phyloP scores from a whole-genome alignment of 192 early-diverging fungal genomes.

The Haplosporangium gracile region DNA sequence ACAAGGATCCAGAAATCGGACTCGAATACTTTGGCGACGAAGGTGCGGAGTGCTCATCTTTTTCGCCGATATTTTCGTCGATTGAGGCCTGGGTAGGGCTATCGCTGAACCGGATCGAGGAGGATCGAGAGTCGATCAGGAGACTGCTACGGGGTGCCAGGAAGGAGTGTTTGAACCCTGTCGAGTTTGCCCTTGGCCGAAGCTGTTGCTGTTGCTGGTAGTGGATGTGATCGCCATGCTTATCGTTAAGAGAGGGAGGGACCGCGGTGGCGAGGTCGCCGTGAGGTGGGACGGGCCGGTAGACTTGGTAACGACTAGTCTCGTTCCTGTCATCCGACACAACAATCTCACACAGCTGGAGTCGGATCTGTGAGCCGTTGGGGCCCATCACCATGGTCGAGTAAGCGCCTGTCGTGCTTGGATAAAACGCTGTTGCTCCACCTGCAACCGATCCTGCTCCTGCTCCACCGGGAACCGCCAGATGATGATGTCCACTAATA shows the following conservation, averaged over 20 bases:
- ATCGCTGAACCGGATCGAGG: slow-evolving; percentile 29
- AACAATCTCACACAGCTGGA: slow-evolving; percentile 51
- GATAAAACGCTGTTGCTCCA: slow-evolving; percentile 28
- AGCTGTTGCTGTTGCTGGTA: not conserved
- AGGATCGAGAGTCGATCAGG: slow-evolving; percentile 22
- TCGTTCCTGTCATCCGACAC: slow-evolving; percentile 49
- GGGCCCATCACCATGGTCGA: slow-evolving; percentile 51
- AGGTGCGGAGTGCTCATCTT: not conserved
- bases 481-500: slow-evolving; percentile 3
- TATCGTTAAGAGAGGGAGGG: not conserved
- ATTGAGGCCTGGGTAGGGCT: not conserved
- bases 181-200: not conserved
- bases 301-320: slow-evolving; percentile 50
- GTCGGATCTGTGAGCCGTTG: slow-evolving; percentile 29
- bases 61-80: slow-evolving; percentile 2
- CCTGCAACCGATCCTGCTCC: slow-evolving; percentile 10
- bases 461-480: slow-evolving; percentile 20
- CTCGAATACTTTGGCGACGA: not conserved
- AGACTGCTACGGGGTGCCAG: slow-evolving; percentile 16
- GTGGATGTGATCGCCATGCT: not conserved
- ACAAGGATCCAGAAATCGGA: slow-evolving; percentile 40
- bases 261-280: not conserved
- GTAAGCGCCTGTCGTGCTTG: slow-evolving; percentile 23
- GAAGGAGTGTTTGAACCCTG: slow-evolving; percentile 27
- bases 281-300: slow-evolving; percentile 30